phyloP scores from a whole-genome alignment of 1,284 basidiomycete genomes.

The Neonothopanus nambi region DNA sequence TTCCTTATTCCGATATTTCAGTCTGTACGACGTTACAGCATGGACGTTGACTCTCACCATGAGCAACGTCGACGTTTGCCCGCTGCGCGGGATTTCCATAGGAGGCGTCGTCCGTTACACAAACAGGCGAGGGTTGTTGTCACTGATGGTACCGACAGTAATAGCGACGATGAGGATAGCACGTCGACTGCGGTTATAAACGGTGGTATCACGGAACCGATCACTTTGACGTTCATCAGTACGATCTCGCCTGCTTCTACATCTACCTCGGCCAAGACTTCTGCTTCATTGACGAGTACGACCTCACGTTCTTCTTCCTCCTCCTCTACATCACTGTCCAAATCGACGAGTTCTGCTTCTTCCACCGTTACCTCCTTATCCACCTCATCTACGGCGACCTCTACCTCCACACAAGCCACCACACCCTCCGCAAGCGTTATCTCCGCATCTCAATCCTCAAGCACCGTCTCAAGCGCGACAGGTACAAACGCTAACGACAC shows the following conservation, averaged over 20 bases:
- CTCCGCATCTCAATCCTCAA: too few relatives aligned
- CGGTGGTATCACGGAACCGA: too few relatives aligned
- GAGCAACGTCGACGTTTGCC: constrained; percentile 5
- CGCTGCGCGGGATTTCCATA: constrained; percentile 9
- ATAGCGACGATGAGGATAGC: too few relatives aligned
- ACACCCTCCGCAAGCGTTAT: too few relatives aligned
- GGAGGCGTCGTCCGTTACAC: constrained; percentile 4
- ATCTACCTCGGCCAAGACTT: constrained; percentile 1
- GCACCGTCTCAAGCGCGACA: too few relatives aligned
- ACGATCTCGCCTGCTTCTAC: neutral
- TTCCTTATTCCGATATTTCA: too few relatives aligned
- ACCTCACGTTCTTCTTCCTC: neutral
- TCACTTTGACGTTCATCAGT: neutral
- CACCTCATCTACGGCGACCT: neutral
- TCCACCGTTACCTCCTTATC: neutral
- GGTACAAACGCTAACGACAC: too few relatives aligned
- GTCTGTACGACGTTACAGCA: too few relatives aligned
- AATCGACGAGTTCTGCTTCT: neutral
- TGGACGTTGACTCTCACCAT: neutral
- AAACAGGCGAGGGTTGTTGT: neutral
- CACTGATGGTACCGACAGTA: too few relatives aligned
- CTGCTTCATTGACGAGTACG: neutral
- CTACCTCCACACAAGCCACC: neutral
- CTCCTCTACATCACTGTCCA: neutral
- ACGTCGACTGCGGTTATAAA: too few relatives aligned